Percentiles rank a stretch among this genome's conserved stretches.
phyloP scores from a whole-genome alignment of 139 green algal genomes.

The Chlorella sorokiniana region DNA sequence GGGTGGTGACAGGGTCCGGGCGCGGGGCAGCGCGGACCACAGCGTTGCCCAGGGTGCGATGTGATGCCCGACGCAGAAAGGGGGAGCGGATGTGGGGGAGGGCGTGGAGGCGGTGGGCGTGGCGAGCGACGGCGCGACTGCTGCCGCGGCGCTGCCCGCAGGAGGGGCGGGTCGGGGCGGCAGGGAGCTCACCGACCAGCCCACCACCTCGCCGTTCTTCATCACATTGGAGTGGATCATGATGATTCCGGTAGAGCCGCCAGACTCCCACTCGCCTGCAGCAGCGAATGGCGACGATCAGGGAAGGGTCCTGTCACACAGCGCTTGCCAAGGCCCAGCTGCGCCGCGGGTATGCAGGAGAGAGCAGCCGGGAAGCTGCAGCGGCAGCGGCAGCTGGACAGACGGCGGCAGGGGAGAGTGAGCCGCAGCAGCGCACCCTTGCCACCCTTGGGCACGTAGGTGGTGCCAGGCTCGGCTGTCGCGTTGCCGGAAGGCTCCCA shows the following conservation, averaged over 20 bases:
- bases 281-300: not conserved
- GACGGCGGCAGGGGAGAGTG: no score
- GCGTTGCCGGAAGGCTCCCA: not conserved
- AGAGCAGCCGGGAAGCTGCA: no score
- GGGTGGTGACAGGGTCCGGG: not conserved
- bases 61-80: no score
- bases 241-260: slow-evolving; percentile 2
- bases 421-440: no score
- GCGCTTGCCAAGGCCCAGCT: no score
- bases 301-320: no score
- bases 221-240: slow-evolving; percentile 13
- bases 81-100: not conserved
- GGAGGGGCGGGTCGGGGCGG: no score
- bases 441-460: not conserved
- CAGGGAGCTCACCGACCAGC: slow-evolving; percentile 14
- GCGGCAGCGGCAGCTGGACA: no score
- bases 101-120: not conserved
- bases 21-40: no score
- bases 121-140: not conserved
- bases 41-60: no score
- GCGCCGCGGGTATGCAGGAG: no score
- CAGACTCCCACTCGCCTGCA: not conserved
- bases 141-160: not conserved
- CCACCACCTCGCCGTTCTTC: not conserved
- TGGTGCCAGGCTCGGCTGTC: not conserved